Evolutionary conservation across 2,329 filamentous ascomycete genomes (phyloP), one percentile per base, ranked within the genome.

Genomic region (Verticillium zaregamsianum): DNA sequence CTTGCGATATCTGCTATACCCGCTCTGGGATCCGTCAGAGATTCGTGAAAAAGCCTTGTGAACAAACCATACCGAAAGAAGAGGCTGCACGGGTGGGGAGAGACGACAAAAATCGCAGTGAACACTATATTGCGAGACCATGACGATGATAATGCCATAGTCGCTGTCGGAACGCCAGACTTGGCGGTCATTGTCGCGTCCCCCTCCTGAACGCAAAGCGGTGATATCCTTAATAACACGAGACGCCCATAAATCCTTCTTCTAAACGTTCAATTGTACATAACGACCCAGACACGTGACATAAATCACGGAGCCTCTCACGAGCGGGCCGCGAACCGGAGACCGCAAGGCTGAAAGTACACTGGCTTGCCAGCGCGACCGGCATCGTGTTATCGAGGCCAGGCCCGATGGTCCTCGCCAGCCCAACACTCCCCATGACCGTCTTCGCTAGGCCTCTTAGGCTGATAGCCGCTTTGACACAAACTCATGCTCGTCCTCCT

Each of bases 401-500:
- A 20, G 45, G 45, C n/a, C 45, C 5, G 45, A 12, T 25, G 20
- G 4, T 23, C 20, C 20, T 25, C 20, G 12, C 20, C 20, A 23
- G 11, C 33, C 11, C 20, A 3, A 23, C 45, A 49, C n/a, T 3
- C 11, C 45, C 2, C 11, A 9, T 3, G 45, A 12, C n/a, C 9
- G 2, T 3, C 12, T 3, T 25, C 9, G 9, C 9, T 3, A 7
- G 5, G 9, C 23, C 5, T 35, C 20, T 54, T 25, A 59, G 20
- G 58, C 58, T 8, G 58, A 59, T 35, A 59, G 58, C 11, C 58
- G 58, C 58, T 59, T 59, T 11, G 58, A 12, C 17, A 39, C n/a
- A 39, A 59, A 28, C 20, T 52, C 39, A 5, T 33, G 28, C 31
- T 59, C 61, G 33, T 73, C 73, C 45, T 71, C 75, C 69, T 86